phyloP scores from a whole-genome alignment of 2,329 filamentous ascomycete genomes.

The Venturia asperata region DNA sequence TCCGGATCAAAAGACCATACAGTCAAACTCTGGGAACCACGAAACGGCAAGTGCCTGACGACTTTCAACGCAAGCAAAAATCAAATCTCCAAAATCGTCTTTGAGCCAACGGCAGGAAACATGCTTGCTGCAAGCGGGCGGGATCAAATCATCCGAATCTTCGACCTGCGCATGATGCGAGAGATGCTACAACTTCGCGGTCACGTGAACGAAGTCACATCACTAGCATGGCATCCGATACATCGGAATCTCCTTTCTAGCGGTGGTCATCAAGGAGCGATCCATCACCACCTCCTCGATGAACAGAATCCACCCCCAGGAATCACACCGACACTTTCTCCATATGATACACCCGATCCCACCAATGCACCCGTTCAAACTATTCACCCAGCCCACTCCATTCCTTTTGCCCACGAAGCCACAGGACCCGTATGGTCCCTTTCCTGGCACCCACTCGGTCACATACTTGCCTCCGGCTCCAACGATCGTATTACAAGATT shows the following conservation, averaged over 20 bases:
- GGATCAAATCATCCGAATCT: constrained; percentile 87
- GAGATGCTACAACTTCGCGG: constrained; percentile 90
- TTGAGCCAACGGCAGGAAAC: constrained; percentile 76
- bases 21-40: constrained; percentile 97
- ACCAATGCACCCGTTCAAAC: constrained; percentile 74
- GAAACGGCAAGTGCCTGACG: constrained; percentile 79
- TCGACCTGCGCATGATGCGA: constrained; percentile 96
- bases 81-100: constrained; percentile 85
- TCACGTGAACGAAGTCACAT: constrained; percentile 93
- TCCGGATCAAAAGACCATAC: constrained; percentile 97
- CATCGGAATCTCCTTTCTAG: constrained; percentile 85
- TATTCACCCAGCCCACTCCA: constrained; percentile 83
- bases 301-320: constrained; percentile 81
- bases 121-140: constrained; percentile 87
- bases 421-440: constrained; percentile 91
- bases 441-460: constrained; percentile 94
- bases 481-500: constrained; percentile 96
- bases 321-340: constrained; percentile 63
- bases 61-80: constrained; percentile 97
- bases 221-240: constrained; percentile 86
- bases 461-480: constrained; percentile 89
- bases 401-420: constrained; percentile 75
- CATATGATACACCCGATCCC: constrained; percentile 79
- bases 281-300: constrained; percentile 92
- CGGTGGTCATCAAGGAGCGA: constrained; percentile 79